Evolutionary conservation across 768 basidiomycete species (phyloP), one percentile per base, ranked within the genome.

Genomic region (Paxillus rubicundulus): DNA sequence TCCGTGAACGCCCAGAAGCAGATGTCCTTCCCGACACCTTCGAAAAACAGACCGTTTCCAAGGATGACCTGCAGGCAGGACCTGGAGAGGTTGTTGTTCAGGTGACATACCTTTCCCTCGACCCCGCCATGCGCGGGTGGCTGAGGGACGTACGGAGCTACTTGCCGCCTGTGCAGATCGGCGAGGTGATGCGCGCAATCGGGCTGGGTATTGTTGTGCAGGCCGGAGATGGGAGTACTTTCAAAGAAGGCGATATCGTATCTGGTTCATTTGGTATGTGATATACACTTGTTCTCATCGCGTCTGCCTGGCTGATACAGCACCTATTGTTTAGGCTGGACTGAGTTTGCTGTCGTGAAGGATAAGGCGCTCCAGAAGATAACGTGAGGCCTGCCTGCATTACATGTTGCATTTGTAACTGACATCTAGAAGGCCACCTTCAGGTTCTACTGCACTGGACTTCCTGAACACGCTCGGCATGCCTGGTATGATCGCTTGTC

Each of bases 101-200:
- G 65, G 82, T 89, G 52, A 83, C 85, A 43, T 94, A 86, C 76
- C 63, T 92, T 30, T 85, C 84, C 32, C 67, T 97, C 57, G 94
- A 97, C 62, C 92, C 94, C 17, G 90, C 92, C 0, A 92, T 93
- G 90, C 80, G 92, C 9, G 83, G 82, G 12, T 97, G 88, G 79
- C 63, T 98, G 46, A 81, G 79, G 55, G 87, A 91, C 64, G 65
- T 63, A 14, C 77, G 92, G 42, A 85, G 82, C 59, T 92, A 92
- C 63, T 45, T 89, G 14, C 80, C 81, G 13, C 88, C 89, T 9
- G 82, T 85, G 5, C 62, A 85, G 61, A 86, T 93, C 57, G 86
- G 85, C 33, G 86, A 81, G 70, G 81, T 82, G 10, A 95, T 95
- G 92, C 81, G 91, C 17, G 84, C 85, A 1, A 50, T 59, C 16